Base-by-base conservation (phyloP, 2,329 filamentous ascomycete species). In the Talaromyces funiculosus region DNA sequence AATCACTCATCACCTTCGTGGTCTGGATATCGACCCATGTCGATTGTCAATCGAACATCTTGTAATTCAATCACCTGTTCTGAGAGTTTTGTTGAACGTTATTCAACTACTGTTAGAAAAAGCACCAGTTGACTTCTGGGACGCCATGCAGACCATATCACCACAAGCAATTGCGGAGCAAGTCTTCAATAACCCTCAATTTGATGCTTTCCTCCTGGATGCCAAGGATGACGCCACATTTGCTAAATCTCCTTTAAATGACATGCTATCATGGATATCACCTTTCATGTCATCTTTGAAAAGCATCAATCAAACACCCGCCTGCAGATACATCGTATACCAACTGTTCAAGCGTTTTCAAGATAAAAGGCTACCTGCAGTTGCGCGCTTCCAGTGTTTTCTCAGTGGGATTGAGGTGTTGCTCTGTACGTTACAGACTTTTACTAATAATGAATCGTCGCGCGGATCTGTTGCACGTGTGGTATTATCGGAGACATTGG, bases 41-140 rank as follows among this genome's bases (percentile, higher is more conserved):
- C 80, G 78, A 42, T 72, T 86, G 18, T 80, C 82, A 14, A 76
- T 90, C 75, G 72, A 91, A 75, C 81, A 88, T 84, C 71, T 96
- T 81, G 71, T 83, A 80, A 68, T 81, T 82, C 68, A 81, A 81
- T 67, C 82, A 82, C 65, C 79, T 2, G 84, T 89, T 22, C 80
- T 96, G 61, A 80, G 86, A 12, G 82, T 87, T 61, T 80, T 94
- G 16, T 81, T 96, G 49, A 84, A 86, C 60, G 86, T 87, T 1
- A 83, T 96, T 63, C 85, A 84, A 47, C 80, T 80, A 12, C 81
- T 97, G 16, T 79, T 97, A 57, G 83, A 87, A 64, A 92, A 90
- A 67, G 88, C 90, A 0, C 83, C 91, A 0, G 84, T 83, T 59
- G 89, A 90, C 47, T 94, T 97, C 67, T 97, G 93, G 93, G 88